A percentile compares a stretch with the other conserved stretches of the same genome.
Conservation (phyloP, 2,329 filamentous ascomycete genomes). For the Xylariaceae sp. region DNA sequence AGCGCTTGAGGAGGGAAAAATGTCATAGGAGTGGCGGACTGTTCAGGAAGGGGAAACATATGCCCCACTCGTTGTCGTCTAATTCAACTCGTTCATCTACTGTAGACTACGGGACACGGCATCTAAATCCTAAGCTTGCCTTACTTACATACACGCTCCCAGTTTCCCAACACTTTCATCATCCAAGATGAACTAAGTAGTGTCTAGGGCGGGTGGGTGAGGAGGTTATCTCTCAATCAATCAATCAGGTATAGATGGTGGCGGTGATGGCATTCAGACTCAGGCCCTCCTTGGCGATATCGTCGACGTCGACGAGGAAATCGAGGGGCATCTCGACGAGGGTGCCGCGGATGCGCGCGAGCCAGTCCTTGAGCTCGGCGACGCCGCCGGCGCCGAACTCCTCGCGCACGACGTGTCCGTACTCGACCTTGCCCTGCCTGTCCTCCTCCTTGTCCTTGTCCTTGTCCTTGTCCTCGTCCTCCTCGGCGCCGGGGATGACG, state of each 20-base stretch:
- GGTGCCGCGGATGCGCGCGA: constrained; percentile 68
- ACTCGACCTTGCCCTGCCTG: constrained; percentile 60
- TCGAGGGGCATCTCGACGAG: constrained; percentile 89
- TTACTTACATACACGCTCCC: too few species aligned
- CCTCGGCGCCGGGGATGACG: constrained; percentile 53
- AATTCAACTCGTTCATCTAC: too few species aligned
- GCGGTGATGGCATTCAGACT: constrained; percentile 72
- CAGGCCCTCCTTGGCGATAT: constrained; percentile 83
- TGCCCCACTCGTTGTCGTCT: too few species aligned
- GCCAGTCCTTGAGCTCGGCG: constrained; percentile 70
- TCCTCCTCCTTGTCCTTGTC: constrained; percentile 49
- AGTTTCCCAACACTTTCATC: too few species aligned
- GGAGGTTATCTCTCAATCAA: too few species aligned
- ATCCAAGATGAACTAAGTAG: too few species aligned
- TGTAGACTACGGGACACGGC: too few species aligned
- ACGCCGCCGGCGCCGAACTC: constrained; percentile 77
- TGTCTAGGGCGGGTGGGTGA: too few species aligned
- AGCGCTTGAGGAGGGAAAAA: too few species aligned
- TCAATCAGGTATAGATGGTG: constrained; percentile 64
- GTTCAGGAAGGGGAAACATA: too few species aligned
- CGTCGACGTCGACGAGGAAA: constrained; percentile 79
- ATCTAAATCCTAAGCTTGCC: too few species aligned
- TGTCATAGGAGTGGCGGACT: too few species aligned
- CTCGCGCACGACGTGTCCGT: constrained; percentile 84
- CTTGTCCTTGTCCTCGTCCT: constrained; percentile 46